phyloP scores from a whole-genome alignment of 2,329 filamentous ascomycete genomes.

The Alternaria arbusti region DNA sequence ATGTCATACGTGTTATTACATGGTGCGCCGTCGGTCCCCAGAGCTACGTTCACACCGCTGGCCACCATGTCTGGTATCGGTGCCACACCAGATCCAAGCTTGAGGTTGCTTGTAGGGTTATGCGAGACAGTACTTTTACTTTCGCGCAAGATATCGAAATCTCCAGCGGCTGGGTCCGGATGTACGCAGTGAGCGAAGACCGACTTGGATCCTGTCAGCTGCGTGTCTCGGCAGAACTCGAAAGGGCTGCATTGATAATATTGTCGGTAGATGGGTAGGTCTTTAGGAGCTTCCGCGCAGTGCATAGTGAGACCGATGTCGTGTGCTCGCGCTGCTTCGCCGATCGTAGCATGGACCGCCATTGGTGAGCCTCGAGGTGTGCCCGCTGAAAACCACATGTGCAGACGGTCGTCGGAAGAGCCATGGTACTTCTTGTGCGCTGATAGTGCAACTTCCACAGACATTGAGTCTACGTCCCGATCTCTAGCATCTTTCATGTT shows the following conservation, averaged over 20 bases:
- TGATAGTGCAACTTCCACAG: slow-evolving; percentile 38
- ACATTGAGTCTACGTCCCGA: slow-evolving; percentile 47
- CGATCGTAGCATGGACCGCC: slow-evolving; percentile 50
- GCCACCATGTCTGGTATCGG: slow-evolving; percentile 23
- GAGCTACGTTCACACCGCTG: slow-evolving; percentile 21
- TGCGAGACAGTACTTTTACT: slow-evolving; percentile 37
- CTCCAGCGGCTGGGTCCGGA: slow-evolving; percentile 49
- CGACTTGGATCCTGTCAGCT: slow-evolving; percentile 47
- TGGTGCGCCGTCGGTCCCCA: slow-evolving; percentile 35
- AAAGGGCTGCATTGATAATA: slow-evolving; percentile 51
- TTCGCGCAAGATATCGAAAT: slow-evolving; percentile 49
- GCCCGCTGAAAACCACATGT: slow-evolving; percentile 57
- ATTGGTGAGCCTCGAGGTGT: slow-evolving; percentile 55
- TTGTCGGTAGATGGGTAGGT: slow-evolving; percentile 47
- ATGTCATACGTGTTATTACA: slow-evolving; percentile 42
- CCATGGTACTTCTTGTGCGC: slow-evolving; percentile 41
- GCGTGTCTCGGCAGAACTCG: slow-evolving; percentile 35
- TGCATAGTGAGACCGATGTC: slow-evolving; percentile 57
- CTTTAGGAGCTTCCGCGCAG: slow-evolving; percentile 53
- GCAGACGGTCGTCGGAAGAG: slow-evolving; percentile 50
- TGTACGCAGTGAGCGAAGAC: slow-evolving; percentile 48
- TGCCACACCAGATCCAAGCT: slow-evolving; percentile 31
- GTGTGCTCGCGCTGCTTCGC: slow-evolving; percentile 48
- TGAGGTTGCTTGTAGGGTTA: slow-evolving; percentile 33
- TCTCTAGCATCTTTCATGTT: slow-evolving; percentile 48